Evolutionary conservation across 371 early-diverging fungal genomes (phyloP).

Genomic region (Fennellomyces sp.): DNA sequence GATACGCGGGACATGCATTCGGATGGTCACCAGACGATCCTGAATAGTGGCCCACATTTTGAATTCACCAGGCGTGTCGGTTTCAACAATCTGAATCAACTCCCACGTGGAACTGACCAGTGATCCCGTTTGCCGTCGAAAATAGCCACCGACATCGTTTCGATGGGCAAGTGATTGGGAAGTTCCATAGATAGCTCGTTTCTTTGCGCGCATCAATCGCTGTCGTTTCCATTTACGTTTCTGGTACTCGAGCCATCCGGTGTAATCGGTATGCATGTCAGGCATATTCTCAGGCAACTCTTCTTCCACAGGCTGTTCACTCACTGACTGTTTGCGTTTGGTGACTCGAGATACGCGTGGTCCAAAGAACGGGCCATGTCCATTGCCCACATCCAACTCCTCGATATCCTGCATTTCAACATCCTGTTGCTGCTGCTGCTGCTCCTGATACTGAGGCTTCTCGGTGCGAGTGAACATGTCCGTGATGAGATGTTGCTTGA

Average conservation of each 20-base stretch:
- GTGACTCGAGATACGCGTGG: slow-evolving; percentile 37
- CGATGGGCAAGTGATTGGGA: slow-evolving; percentile 9
- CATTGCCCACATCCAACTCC: slow-evolving; percentile 49
- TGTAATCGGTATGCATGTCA: slow-evolving; percentile 59
- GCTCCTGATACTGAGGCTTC: slow-evolving; percentile 21
- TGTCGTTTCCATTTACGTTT: slow-evolving; percentile 76
- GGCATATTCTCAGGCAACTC: slow-evolving; percentile 55
- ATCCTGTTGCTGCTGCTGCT: slow-evolving; percentile 22
- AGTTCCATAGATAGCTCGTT: slow-evolving; percentile 31
- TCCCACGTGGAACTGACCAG: slow-evolving; percentile 73
- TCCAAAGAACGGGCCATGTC: not conserved
- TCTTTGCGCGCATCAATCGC: slow-evolving; percentile 50
- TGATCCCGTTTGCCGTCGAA: slow-evolving; percentile 62
- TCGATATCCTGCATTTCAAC: slow-evolving; percentile 63
- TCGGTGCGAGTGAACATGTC: slow-evolving; percentile 70
- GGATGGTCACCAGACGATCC: slow-evolving; percentile 68
- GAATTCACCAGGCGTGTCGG: slow-evolving; percentile 85
- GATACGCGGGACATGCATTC: slow-evolving; percentile 79
- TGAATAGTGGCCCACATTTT: slow-evolving; percentile 82
- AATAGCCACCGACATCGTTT: slow-evolving; percentile 39
- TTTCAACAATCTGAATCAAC: slow-evolving; percentile 82
- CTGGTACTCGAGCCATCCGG: slow-evolving; percentile 66
- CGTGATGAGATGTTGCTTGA: slow-evolving; percentile 86
- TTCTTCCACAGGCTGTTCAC: slow-evolving; percentile 27
- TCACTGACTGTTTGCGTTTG: slow-evolving; percentile 23